A percentile compares a stretch with the other conserved stretches of the same genome.
phyloP scores from a whole-genome alignment of 2,329 filamentous ascomycete species.

The Alternaria arbusti region DNA sequence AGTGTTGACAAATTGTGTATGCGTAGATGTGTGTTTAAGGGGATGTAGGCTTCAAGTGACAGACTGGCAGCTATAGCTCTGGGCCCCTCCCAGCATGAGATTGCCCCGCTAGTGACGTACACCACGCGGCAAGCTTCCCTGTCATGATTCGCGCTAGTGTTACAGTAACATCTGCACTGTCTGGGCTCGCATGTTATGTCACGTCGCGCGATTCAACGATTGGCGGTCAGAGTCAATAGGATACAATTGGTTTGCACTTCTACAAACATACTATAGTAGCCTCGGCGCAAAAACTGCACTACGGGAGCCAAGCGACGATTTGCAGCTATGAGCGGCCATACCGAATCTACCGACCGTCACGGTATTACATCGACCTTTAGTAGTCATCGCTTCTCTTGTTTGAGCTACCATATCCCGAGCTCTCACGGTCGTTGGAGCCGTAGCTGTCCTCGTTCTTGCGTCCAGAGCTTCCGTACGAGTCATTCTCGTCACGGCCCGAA shows the following conservation, averaged over 20 bases:
- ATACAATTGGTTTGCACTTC: neutral
- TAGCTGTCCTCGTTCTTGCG: neutral
- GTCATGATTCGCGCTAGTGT: slow-evolving; percentile 3
- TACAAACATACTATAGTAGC: neutral
- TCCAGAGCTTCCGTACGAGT: slow-evolving; percentile 5
- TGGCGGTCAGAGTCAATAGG: neutral
- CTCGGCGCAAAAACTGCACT: neutral
- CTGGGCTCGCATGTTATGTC: neutral
- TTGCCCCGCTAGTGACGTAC: slow-evolving; percentile 28
- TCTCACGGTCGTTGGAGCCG: slow-evolving; percentile 3
- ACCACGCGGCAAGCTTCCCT: slow-evolving; percentile 8
- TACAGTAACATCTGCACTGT: neutral
- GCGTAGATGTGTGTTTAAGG: neutral
- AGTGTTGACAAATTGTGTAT: neutral
- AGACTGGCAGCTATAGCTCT: slow-evolving; percentile 1
- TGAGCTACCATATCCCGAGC: slow-evolving; percentile 3
- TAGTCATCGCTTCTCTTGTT: slow-evolving; percentile 12
- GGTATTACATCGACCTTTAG: neutral
- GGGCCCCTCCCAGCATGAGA: slow-evolving; percentile 11
- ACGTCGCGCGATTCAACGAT: neutral
- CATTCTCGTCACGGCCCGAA: neutral
- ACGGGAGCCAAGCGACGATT: neutral
- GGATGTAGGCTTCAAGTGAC: slow-evolving; percentile 2
- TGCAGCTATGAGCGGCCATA: neutral
- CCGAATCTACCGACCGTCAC: neutral